These are phyloP conservation scores for Cladosporium sp. DNA, from an alignment of 2,329 filamentous ascomycete species.

Conservation along the genomic window DNA sequence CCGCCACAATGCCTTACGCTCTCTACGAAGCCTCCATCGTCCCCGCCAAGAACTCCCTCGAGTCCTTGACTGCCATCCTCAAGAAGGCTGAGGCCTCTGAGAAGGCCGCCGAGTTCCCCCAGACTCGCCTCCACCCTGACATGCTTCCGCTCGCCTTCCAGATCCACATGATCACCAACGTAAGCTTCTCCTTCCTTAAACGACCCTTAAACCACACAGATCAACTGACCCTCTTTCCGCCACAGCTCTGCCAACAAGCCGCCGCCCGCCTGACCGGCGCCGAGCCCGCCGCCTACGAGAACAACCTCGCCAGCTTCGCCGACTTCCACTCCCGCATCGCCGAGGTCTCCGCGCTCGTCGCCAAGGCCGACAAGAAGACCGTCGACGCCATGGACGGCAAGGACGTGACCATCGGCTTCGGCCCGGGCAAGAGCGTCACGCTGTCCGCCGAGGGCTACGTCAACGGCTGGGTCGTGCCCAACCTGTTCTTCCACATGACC, in stretches of 20 bases:
- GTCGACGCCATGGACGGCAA: conserved; percentile 39
- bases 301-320: conserved; percentile 44
- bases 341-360: conserved; percentile 42
- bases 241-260: conserved; percentile 3
- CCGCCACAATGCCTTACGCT: conserved; percentile 2
- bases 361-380: conserved; percentile 35
- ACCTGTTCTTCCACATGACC: conserved; percentile 59
- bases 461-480: conserved; percentile 47
- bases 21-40: conserved; percentile 9
- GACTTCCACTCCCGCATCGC: conserved; percentile 46
- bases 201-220: neutral
- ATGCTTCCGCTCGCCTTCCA: conserved; percentile 10
- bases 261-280: conserved; percentile 5
- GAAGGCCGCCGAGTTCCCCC: conserved; percentile 1
- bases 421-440: conserved; percentile 20
- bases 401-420: conserved; percentile 1
- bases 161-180: conserved; percentile 11
- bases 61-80: conserved; percentile 8
- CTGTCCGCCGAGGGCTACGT: conserved; percentile 44
- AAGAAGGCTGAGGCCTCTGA: conserved; percentile 4
- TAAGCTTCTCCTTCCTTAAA: neutral
- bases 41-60: conserved; percentile 7
- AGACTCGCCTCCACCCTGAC: conserved; percentile 5
- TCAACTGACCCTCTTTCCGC: neutral
- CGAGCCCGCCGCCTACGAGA: conserved; percentile 19